phyloP scores from a whole-genome alignment of 2,329 filamentous ascomycete species.

The Paraphaeosphaeria sporulosa region DNA sequence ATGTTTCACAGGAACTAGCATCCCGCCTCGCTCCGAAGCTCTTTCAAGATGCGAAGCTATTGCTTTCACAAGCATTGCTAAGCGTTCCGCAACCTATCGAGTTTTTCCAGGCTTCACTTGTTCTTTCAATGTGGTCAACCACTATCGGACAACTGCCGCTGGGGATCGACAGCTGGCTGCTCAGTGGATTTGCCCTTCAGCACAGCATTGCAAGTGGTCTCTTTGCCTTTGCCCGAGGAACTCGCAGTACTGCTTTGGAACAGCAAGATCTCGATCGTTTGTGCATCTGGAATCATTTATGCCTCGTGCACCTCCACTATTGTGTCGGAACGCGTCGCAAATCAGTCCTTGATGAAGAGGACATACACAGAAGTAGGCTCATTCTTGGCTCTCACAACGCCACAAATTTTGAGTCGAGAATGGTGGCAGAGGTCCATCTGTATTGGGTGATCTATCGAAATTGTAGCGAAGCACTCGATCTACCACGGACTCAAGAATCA shows the following conservation, averaged over 20 bases:
- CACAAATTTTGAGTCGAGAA: slow-evolving; percentile 56
- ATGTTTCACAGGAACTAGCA: slow-evolving; percentile 51
- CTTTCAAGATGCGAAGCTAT: slow-evolving; percentile 46
- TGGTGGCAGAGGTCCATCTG: slow-evolving; percentile 55
- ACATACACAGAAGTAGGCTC: slow-evolving; percentile 50
- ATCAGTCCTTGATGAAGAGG: slow-evolving; percentile 47
- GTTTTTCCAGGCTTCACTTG: slow-evolving; percentile 54
- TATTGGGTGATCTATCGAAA: slow-evolving; percentile 57
- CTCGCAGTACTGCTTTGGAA: slow-evolving; percentile 14
- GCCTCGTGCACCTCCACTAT: slow-evolving; percentile 56
- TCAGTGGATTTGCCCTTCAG: slow-evolving; percentile 55
- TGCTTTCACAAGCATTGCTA: slow-evolving; percentile 43
- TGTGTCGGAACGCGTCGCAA: slow-evolving; percentile 54
- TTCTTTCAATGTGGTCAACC: slow-evolving; percentile 57
- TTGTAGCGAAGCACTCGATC: slow-evolving; percentile 39
- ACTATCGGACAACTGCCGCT: slow-evolving; percentile 55
- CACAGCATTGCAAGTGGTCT: slow-evolving; percentile 50
- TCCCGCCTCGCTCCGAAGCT: slow-evolving; percentile 47
- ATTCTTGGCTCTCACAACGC: slow-evolving; percentile 49
- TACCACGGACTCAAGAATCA: slow-evolving; percentile 43
- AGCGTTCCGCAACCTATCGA: slow-evolving; percentile 50
- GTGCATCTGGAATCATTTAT: slow-evolving; percentile 56
- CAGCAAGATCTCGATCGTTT: slow-evolving; percentile 40
- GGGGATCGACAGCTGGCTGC: slow-evolving; percentile 56
- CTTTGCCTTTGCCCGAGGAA: slow-evolving; percentile 32